phyloP scores from a whole-genome alignment of 2,329 filamentous ascomycete genomes.

The Talaromyces sp. region DNA sequence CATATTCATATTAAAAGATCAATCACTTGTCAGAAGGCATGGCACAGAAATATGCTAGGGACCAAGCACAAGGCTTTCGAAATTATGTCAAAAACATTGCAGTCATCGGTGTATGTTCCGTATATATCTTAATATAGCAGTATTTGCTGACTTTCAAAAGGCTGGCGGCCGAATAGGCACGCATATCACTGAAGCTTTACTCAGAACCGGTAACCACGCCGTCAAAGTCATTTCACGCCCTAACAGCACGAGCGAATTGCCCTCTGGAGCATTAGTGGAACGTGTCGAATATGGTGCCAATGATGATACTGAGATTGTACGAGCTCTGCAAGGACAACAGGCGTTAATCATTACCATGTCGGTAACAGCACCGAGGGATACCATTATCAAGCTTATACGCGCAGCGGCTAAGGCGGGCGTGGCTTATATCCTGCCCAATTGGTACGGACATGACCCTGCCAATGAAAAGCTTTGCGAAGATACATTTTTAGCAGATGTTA shows the following conservation, averaged over 20 bases:
- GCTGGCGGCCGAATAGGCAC: constrained; percentile 8
- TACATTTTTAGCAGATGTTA: constrained; percentile 28
- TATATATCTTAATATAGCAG: too few relatives aligned
- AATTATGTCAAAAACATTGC: constrained; percentile 9
- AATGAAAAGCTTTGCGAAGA: constrained; percentile 36
- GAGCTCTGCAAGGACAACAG: constrained; percentile 54
- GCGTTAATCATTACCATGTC: constrained; percentile 55
- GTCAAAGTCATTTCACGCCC: constrained; percentile 7
- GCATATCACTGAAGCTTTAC: not conserved
- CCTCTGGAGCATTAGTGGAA: not conserved
- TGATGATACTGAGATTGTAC: constrained; percentile 40
- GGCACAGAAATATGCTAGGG: not conserved
- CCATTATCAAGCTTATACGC: constrained; percentile 46
- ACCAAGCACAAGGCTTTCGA: constrained; percentile 5
- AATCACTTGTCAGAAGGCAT: not conserved
- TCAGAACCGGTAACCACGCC: constrained; percentile 9
- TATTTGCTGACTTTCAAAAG: not conserved
- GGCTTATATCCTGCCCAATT: constrained; percentile 55
- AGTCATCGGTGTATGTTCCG: constrained; percentile 11
- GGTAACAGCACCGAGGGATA: constrained; percentile 42
- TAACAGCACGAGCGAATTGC: constrained; percentile 2
- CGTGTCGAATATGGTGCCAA: constrained; percentile 27
- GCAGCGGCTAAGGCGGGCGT: constrained; percentile 56
- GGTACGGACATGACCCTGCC: constrained; percentile 32
- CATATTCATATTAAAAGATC: not conserved